phyloP scores from a whole-genome alignment of 768 basidiomycete genomes.

The Tulasnella calospora region DNA sequence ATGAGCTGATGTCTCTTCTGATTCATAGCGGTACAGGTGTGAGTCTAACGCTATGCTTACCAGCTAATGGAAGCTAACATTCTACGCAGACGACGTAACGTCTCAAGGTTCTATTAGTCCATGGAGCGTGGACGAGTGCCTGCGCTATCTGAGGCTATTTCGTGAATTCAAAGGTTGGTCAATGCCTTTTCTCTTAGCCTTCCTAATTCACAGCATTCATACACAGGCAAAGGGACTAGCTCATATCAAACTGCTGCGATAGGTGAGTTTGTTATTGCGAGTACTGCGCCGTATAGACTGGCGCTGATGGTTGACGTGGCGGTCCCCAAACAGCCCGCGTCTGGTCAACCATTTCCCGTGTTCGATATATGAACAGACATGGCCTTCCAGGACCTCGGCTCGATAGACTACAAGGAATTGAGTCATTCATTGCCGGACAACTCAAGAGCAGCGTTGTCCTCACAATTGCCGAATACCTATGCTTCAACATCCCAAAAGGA shows the following conservation, averaged over 20 bases:
- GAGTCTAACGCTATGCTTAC: not conserved
- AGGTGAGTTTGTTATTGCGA: not conserved
- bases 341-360: not conserved
- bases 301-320: not conserved
- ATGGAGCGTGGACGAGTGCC: not conserved
- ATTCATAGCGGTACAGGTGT: not conserved
- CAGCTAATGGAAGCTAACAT: not conserved
- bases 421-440: not conserved
- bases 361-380: not conserved
- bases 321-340: not conserved
- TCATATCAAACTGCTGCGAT: not conserved
- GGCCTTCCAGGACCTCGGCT: not conserved
- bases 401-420: not conserved
- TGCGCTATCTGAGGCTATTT: not conserved
- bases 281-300: not conserved
- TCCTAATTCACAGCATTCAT: not conserved
- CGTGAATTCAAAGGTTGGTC: not conserved
- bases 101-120: not conserved
- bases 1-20: not conserved
- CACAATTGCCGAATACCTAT: not conserved
- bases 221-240: not conserved
- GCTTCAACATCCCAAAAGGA: not conserved
- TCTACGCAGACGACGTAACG: not conserved
- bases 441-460: not conserved
- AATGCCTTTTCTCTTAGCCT: not conserved